Base-by-base conservation (phyloP, 768 basidiomycete species). In the Serpula lacrymans region DNA sequence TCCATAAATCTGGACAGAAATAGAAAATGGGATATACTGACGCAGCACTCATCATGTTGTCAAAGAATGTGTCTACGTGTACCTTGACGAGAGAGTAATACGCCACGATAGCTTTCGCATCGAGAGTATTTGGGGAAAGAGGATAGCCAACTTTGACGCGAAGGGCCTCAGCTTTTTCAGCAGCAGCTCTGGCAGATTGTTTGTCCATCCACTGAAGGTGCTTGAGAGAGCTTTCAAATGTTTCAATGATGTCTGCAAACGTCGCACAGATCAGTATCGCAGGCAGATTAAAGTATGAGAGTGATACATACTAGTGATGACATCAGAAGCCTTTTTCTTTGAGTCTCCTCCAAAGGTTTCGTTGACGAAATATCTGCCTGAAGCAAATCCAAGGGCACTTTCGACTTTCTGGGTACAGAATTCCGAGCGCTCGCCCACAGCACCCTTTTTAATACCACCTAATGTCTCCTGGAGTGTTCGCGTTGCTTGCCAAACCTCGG, bases 61-160 rank as follows among this genome's bases (percentile, higher is more conserved):
- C 83, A 51, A 97, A 92, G 70, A 91, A 96, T 38, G 78, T 78
- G 42, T 76, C 67, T 24, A 75, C 64, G 45, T 80, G 66, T 33
- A 93, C 70, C 34, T 78, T 75, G 32, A 90, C 76, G n/a, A 64
- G 63, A 8, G 64, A 62, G 57, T 97, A 98, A 64, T 92, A 98
- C 28, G 55, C 65, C 21, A 74, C 69, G 31, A 98, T 75, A 7
- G 88, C 82, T 18, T 63, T 62, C 27, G 92, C 72, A 53, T 80
- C 70, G 13, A 69, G 70, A 1, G 88, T 93, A 59, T 98, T 75
- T 1, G 96, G 96, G 2, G 80, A 89, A 9, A 84, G 54, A 1
- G 96, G 95, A 64, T 83, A 98, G 42, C 96, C 96, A 46, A 99
- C 88, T 71, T 97, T 95, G 60, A 91, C 77, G 21, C 82, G 79